Evolutionary conservation across 2,329 filamentous ascomycete species (phyloP), one percentile per base, ranked within the genome.

Genomic region (Chrysoporthe cubensis): DNA sequence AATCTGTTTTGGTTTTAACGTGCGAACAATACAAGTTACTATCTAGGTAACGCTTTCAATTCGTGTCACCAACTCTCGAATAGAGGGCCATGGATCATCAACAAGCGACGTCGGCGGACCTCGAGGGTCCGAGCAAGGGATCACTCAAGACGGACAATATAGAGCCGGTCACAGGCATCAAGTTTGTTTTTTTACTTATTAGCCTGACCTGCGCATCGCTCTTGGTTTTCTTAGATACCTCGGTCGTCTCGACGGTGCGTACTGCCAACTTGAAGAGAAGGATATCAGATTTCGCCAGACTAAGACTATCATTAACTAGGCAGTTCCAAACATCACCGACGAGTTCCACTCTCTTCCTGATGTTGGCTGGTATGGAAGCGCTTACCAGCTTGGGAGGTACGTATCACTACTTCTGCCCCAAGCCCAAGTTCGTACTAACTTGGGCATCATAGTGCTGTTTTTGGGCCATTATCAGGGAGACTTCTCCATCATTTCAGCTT

Each of bases 361-460:
- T 66, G 78, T 84, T 4, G 81, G 80, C 58, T 84, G 82, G 81
- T 83, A 83, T 63, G 81, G 79, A 1, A 76, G 67, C 3, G 76
- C 76, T 21, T 80, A 80, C 69, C 73, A 80, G 69, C 76, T 82
- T 69, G 40, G 37, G 8, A 60, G 40, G 57, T 59, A 26, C 11
- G 57, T 9, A 11, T 7, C 8, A 7, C 13, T 16, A n/a, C 40
- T 13, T 44, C 9, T 43, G 11, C 9, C 14, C 40, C 3, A 21
- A 14, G 57, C 21, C 37, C 11, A 9, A 61, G n/a, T 42, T 16
- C 7, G 9, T 32, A 52, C 11, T 52, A 52, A 61, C 7, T 7
- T 48, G 21, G 3, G 13, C 42, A 48, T 48, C 32, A 34, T 5
- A 57, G 56, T 58, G 56, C 56, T 16, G 56, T 42, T 58, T 42